phyloP scores from a whole-genome alignment of 345 rosid genomes.

The Heritiera fomes region DNA sequence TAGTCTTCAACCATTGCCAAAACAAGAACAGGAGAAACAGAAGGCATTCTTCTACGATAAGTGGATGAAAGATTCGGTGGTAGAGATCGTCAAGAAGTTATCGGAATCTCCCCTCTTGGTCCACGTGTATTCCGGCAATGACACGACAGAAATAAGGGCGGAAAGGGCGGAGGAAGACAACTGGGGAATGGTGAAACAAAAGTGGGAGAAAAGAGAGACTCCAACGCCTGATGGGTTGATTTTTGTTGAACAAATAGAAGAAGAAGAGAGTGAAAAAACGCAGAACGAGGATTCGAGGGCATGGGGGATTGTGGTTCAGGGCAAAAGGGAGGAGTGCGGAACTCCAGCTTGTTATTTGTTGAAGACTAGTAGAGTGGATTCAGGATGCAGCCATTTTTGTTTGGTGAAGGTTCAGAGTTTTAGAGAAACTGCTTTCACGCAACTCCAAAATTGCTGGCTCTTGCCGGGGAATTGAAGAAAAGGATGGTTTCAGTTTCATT shows the following conservation, averaged over 20 bases:
- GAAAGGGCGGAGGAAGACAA: constrained; percentile 45
- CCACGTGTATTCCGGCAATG: constrained; percentile 48
- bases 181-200: constrained; percentile 48
- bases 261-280: constrained; percentile 20
- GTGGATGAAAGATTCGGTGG: constrained; percentile 76
- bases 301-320: constrained; percentile 90
- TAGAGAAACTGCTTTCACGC: constrained; percentile 52
- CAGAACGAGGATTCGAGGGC: constrained; percentile 38
- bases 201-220: constrained; percentile 50
- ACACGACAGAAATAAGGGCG: constrained; percentile 34
- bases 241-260: constrained; percentile 60
- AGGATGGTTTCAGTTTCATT: too few species aligned
- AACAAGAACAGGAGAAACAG: constrained; percentile 16
- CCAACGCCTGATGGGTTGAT: constrained; percentile 74
- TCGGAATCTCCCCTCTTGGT: constrained; percentile 64
- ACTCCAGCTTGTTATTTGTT: constrained; percentile 70
- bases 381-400: constrained; percentile 73
- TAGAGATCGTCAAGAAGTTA: constrained; percentile 69
- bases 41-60: constrained; percentile 32
- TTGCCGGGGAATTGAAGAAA: constrained; percentile 21
- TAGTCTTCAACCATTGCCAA: constrained; percentile 5
- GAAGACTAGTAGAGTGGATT: constrained; percentile 53
- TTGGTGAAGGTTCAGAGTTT: constrained; percentile 64
- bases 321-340: constrained; percentile 42
- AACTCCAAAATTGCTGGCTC: constrained; percentile 71